phyloP scores from a whole-genome alignment of 1,284 basidiomycete species.

The Microbotryum scabiosae region DNA sequence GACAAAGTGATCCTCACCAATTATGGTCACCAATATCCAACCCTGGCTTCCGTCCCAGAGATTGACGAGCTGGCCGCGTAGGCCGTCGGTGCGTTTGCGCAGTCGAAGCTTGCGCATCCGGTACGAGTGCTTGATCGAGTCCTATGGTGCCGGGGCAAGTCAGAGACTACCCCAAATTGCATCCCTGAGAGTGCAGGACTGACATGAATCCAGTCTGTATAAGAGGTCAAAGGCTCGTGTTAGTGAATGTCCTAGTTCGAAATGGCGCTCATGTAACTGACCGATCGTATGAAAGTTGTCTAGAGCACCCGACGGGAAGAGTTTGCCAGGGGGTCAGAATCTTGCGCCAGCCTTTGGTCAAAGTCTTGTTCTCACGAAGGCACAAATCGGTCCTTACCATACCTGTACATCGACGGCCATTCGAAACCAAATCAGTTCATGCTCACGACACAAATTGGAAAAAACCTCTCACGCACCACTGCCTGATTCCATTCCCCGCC shows the following conservation, averaged over 20 bases:
- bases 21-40: conserved; percentile 81
- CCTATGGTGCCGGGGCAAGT: conserved; percentile 4
- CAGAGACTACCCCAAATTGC: conserved; percentile 37
- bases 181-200: too few species aligned
- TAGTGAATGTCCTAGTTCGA: not conserved
- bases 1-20: conserved; percentile 34
- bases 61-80: conserved; percentile 62
- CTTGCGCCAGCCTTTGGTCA: too few species aligned
- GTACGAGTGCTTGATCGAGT: conserved; percentile 41
- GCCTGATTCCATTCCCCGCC: conserved; percentile 28
- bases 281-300: conserved; percentile 28
- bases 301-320: not conserved
- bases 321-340: too few species aligned
- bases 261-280: not conserved
- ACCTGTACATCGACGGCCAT: too few species aligned
- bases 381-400: too few species aligned
- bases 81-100: conserved; percentile 30
- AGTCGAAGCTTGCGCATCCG: conserved; percentile 37
- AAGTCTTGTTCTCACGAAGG: too few species aligned
- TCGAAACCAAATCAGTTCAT: too few species aligned
- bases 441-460: too few species aligned
- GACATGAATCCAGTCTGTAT: not conserved
- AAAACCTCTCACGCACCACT: conserved; percentile 14
- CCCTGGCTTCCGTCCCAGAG: conserved; percentile 72
- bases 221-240: not conserved